phyloP scores from a whole-genome alignment of 2,329 filamentous ascomycete genomes.

The Fusarium xyrophilum region DNA sequence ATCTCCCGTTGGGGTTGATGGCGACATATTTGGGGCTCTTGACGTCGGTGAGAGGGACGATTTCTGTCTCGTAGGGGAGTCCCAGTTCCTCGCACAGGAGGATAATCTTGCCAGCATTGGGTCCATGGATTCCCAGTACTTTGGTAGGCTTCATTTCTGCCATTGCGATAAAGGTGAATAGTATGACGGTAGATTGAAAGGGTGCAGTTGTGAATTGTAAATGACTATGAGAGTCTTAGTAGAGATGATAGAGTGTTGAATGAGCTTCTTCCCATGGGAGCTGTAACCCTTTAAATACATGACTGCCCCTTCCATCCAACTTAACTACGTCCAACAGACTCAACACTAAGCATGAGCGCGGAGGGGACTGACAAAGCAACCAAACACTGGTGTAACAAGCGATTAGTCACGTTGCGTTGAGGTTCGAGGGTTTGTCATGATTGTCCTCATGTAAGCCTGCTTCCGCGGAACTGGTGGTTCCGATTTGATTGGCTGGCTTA shows the following conservation, averaged over 20 bases:
- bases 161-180: background rate
- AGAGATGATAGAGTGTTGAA: too few relatives aligned
- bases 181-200: background rate
- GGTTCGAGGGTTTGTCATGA: background rate
- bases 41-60: background rate
- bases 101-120: background rate
- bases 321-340: background rate
- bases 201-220: fast-evolving
- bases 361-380: fast-evolving
- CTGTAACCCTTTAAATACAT: background rate
- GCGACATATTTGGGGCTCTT: background rate
- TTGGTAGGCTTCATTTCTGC: background rate
- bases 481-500: background rate
- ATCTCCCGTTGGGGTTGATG: background rate
- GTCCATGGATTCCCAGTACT: background rate
- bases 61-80: background rate
- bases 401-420: background rate
- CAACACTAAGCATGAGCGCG: background rate
- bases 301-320: background rate
- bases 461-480: background rate
- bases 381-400: fast-evolving
- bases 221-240: fast-evolving
- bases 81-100: background rate
- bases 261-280: fast-evolving
- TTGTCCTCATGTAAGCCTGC: background rate